phyloP scores from a whole-genome alignment of 2,329 filamentous ascomycete species.

The Pyrenophora tritici-repentis region DNA sequence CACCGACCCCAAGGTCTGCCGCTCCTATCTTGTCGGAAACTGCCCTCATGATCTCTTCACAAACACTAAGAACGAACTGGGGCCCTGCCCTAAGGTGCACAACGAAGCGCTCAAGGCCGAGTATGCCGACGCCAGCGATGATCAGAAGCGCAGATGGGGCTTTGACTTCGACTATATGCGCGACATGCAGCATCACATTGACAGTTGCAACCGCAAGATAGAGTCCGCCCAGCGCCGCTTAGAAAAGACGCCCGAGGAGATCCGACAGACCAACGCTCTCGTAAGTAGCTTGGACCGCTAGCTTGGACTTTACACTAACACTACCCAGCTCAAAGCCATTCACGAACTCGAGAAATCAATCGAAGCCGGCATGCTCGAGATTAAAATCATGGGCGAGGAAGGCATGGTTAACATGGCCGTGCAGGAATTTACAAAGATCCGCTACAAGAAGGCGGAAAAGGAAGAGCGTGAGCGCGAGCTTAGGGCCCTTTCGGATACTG shows the following conservation, averaged over 20 bases:
- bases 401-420: constrained; percentile 80
- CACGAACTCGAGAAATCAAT: constrained; percentile 79
- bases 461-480: constrained; percentile 84
- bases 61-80: constrained; percentile 97
- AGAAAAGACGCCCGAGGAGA: constrained; percentile 98
- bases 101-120: constrained; percentile 86
- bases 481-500: constrained; percentile 88
- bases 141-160: constrained; percentile 76
- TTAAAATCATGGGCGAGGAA: constrained; percentile 81
- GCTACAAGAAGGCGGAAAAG: constrained; percentile 79
- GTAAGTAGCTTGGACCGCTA: constrained; percentile 48
- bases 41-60: constrained; percentile 99
- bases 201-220: constrained; percentile 93
- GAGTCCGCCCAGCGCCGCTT: constrained; percentile 85
- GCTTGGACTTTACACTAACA: constrained; percentile 18
- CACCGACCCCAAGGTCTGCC: constrained; percentile 91
- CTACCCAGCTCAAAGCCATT: constrained; percentile 73
- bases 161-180: constrained; percentile 98
- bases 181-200: constrained; percentile 95
- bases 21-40: constrained; percentile 88
- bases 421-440: constrained; percentile 85
- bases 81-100: constrained; percentile 85
- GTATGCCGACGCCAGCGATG: constrained; percentile 74
- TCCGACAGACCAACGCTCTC: constrained; percentile 88
- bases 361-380: constrained; percentile 80